A percentile compares a stretch with the other conserved stretches of the same genome.
phyloP scores from a whole-genome alignment of 2,329 filamentous ascomycete species.

The Pseudogymnoascus sp. region DNA sequence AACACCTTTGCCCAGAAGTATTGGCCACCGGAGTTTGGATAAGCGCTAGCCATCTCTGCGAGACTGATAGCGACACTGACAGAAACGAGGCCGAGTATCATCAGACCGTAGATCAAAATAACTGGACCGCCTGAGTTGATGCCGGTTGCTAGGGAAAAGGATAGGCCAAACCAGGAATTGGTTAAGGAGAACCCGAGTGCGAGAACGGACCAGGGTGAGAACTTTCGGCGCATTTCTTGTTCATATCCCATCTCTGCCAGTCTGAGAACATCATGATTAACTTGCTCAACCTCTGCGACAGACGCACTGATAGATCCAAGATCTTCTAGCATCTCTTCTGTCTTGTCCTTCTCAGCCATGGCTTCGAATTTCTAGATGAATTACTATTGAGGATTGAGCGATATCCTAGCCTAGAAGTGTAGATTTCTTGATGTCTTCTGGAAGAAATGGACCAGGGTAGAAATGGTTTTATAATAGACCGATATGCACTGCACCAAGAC shows the following conservation, averaged over 20 bases:
- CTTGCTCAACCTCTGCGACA: conserved; percentile 24
- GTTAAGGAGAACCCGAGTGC: conserved; percentile 38
- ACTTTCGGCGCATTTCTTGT: conserved; percentile 36
- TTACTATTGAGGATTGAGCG: no score
- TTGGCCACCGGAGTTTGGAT: conserved; percentile 38
- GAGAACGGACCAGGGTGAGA: conserved; percentile 37
- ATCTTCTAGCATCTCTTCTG: no score
- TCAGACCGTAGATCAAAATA: conserved; percentile 36
- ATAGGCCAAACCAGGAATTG: conserved; percentile 36
- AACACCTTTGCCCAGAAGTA: conserved; percentile 39
- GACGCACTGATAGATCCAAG: background rate
- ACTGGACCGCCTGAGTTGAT: conserved; percentile 37
- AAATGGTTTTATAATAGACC: no score
- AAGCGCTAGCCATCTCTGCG: conserved; percentile 37
- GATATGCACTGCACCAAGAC: no score
- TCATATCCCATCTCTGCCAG: conserved; percentile 31
- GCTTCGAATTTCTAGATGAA: no score
- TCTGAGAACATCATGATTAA: conserved; percentile 34
- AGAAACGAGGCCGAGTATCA: conserved; percentile 41
- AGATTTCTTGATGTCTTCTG: no score
- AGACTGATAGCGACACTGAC: conserved; percentile 29
- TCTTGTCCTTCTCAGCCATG: no score
- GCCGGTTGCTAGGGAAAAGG: conserved; percentile 30
- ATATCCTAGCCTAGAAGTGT: no score
- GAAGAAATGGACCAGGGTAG: no score